Base-by-base conservation (phyloP, 164 flowering plant species). In the Nymphaea colorata region DNA sequence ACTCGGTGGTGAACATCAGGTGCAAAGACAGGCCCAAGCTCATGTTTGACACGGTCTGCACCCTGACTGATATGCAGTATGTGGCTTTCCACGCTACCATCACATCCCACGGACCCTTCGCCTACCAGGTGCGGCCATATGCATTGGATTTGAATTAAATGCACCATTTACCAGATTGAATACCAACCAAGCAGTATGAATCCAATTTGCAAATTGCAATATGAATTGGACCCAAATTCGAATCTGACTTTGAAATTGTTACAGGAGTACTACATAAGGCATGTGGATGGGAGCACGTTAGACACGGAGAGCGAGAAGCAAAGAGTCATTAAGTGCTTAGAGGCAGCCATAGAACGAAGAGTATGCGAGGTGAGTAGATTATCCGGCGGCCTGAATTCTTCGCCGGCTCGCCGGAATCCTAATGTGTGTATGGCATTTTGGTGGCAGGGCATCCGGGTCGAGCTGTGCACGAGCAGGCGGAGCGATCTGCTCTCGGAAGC, bases 11-110 rank as follows among this genome's bases (percentile, higher is more conserved):
- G 17, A 89, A 68, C 66, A 86, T 89, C 36, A 72, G 73, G 59
- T 87, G 92, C 79, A 85, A 82, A 57, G 96, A 91, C 69, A 79
- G 98, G 16, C 76, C 94, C 4, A 91, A 91, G 67, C 78, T 91
- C 57, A 63, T 91, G 82, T 89, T 91, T 70, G 96, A 91, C 73
- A 87, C 83, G 12, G 98, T 91, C 12, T 91, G 96, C 76, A 91
- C 96, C 3, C 87, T 89, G 11, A 91, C 96, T 4, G 96, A 91
- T 65, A 91, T 91, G 97, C 87, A 91, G 63, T 89, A 91, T 75
- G 87, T 85, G 36, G 97, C 89, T 76, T 91, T 87, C 67, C 96
- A 91, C 79, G 97, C 96, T 63, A 72, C 80, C 71, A 81, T 91
- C 73, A 81, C 85, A 25, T 85, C 93, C 0, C 80, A 86, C 62